Percentiles rank a stretch among this genome's conserved stretches.
phyloP scores from a whole-genome alignment of 352 stramenopile species.

The Globisporangium emineosum region DNA sequence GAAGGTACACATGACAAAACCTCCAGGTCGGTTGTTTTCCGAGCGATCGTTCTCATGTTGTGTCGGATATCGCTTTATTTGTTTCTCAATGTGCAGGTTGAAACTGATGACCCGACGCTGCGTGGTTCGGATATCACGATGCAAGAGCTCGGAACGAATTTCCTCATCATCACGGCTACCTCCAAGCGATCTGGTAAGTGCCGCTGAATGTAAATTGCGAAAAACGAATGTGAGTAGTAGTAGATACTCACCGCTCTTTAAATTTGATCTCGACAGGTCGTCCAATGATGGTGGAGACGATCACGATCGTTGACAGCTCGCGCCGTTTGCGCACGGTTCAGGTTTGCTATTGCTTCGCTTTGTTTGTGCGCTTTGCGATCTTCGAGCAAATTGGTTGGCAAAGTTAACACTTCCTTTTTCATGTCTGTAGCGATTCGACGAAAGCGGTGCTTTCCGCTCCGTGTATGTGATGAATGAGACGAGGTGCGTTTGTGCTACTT shows the following conservation, averaged over 20 bases:
- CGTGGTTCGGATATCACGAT: conserved; percentile 83
- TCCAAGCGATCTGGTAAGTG: conserved; percentile 75
- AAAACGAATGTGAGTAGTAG: background rate
- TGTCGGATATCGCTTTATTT: too few species aligned
- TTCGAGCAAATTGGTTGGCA: too few species aligned
- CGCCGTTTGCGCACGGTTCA: conserved; percentile 80
- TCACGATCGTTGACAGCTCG: conserved; percentile 80
- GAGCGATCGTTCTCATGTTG: background rate
- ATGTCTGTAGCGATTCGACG: conserved; percentile 62
- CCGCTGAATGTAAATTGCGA: background rate
- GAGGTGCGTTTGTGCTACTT: conserved; percentile 28
- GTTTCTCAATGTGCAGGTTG: conserved; percentile 44
- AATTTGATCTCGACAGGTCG: conserved; percentile 29
- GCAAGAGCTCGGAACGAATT: conserved; percentile 79
- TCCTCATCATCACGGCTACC: conserved; percentile 81
- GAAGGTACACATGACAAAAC: conserved; percentile 57
- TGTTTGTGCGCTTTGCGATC: background rate
- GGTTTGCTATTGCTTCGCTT: conserved; percentile 17
- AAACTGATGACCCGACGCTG: conserved; percentile 78
- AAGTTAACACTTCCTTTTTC: background rate
- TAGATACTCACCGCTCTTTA: background rate
- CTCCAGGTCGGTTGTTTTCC: background rate
- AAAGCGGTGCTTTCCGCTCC: conserved; percentile 80
- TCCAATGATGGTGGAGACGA: conserved; percentile 82
- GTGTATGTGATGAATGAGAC: conserved; percentile 89